Evolutionary conservation across 148 eudicot species (phyloP), one percentile per base, ranked within the genome.

Genomic region (Silene conica): DNA sequence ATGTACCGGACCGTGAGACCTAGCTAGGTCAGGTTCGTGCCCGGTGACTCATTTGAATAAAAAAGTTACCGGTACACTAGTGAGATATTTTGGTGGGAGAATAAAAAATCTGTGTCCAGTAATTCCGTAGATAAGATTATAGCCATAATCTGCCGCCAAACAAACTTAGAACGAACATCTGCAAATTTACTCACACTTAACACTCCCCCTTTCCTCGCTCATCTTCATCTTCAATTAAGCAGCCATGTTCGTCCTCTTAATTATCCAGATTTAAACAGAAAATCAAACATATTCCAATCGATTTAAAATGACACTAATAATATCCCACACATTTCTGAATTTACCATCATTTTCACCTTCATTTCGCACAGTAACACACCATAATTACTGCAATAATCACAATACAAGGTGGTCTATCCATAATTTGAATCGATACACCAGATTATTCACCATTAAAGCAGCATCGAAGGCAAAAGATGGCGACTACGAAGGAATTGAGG

Each of bases 401-500:
- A 72, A 19, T 59, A 45, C 59, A 18, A 57, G 6, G 20, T 60
- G 34, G 34, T 26, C 13, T 75, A 45, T 43, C 54, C 63, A 21
- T 38, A 67, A 65, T 63, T 54, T 5, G 19, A 43, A 13, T 31
- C 63, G 3, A 1, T 23, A 13, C 52, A 55, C 68, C 31, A 2
- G 73, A 76, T 26, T 69, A 70, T 25, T 71, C 50, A 65, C 69
- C 50, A 66, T 54, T n/a, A 59, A 74, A 15, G 34, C 76, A 31
- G 21, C 77, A 21, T 57, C 56, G 3, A 66, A 74, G 0, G 20
- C 55, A 0, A 26, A 1, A 19, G 43, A 60, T 28, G 23, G 23
- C 67, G 59, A 68, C 48, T 61, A 59, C 41, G 75, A 71, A 18
- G 48, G 77, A 12, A 26, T 77, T n/a, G 96, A 90, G 72, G 97